A percentile compares a stretch with the other conserved stretches of the same genome.
Evolutionary conservation across 106 monocot species (phyloP).

Genomic region (Allium sativum): DNA sequence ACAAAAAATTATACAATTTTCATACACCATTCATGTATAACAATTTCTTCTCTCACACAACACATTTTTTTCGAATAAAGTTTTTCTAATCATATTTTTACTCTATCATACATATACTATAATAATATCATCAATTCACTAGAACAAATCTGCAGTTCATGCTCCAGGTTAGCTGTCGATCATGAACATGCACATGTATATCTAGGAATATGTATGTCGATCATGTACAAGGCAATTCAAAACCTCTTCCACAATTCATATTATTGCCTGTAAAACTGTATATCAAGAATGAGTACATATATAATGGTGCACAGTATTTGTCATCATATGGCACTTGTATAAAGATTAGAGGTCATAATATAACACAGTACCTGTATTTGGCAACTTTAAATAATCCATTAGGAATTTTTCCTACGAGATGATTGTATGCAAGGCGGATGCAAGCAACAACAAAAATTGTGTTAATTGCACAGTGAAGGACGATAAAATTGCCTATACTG

Average conservation of each 20-base stretch:
- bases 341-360: not conserved
- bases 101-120: too few species aligned
- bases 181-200: too few species aligned
- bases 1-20: too few species aligned
- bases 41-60: too few species aligned
- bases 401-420: slow-evolving; percentile 68
- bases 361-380: slow-evolving; percentile 58
- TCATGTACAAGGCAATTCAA: slow-evolving; percentile 34
- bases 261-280: slow-evolving; percentile 82
- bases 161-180: too few species aligned
- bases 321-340: slow-evolving; percentile 1
- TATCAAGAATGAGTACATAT: not conserved
- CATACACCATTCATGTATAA: too few species aligned
- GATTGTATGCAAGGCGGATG: slow-evolving; percentile 62
- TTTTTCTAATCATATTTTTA: too few species aligned
- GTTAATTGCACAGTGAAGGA: not conserved
- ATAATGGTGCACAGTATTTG: not conserved
- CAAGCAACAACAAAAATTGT: slow-evolving; percentile 6
- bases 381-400: slow-evolving; percentile 39
- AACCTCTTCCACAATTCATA: slow-evolving; percentile 56
- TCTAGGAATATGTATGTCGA: too few species aligned
- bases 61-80: too few species aligned
- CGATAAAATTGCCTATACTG: too few species aligned
- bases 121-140: too few species aligned
- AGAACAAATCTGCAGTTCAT: too few species aligned